These are phyloP conservation scores for Sclerotiophoma versabilis DNA, from an alignment of 2,329 filamentous ascomycete species.

Conservation along the genomic window DNA sequence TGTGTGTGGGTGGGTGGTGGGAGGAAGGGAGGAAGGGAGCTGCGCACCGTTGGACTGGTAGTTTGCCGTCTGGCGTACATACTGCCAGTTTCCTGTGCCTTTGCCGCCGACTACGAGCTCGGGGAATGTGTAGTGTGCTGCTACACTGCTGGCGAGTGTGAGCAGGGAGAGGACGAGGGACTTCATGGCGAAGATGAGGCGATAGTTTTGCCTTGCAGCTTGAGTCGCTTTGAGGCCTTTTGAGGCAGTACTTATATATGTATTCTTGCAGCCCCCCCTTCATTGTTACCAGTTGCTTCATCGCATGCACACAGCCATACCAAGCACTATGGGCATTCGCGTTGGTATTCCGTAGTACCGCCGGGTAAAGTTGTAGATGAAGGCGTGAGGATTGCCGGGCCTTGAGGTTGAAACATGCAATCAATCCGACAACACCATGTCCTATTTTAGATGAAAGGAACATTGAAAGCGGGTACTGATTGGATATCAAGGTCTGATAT, in stretches of 20 bases:
- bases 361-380: conserved; percentile 29
- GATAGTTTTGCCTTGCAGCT: not conserved
- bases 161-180: conserved; percentile 32
- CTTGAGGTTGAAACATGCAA: conserved; percentile 20
- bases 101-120: conserved; percentile 33
- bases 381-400: conserved; percentile 17
- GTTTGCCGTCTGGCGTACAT: conserved; percentile 44
- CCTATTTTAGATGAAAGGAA: conserved; percentile 1
- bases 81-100: conserved; percentile 39
- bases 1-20: too few species aligned
- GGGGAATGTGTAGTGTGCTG: conserved; percentile 47
- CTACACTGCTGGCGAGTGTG: conserved; percentile 28
- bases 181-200: conserved; percentile 32
- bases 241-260: conserved; percentile 18
- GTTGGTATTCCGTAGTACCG: conserved; percentile 18
- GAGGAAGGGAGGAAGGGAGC: not conserved
- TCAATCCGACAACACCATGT: conserved; percentile 4
- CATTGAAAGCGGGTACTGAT: not conserved
- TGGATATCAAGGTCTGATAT: not conserved
- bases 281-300: not conserved
- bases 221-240: conserved; percentile 8
- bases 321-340: conserved; percentile 7
- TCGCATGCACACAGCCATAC: not conserved
- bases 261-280: not conserved
- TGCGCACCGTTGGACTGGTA: conserved; percentile 42